Conservation (phyloP, 192 early-diverging fungal genomes). For the Coemansia sp. region DNA sequence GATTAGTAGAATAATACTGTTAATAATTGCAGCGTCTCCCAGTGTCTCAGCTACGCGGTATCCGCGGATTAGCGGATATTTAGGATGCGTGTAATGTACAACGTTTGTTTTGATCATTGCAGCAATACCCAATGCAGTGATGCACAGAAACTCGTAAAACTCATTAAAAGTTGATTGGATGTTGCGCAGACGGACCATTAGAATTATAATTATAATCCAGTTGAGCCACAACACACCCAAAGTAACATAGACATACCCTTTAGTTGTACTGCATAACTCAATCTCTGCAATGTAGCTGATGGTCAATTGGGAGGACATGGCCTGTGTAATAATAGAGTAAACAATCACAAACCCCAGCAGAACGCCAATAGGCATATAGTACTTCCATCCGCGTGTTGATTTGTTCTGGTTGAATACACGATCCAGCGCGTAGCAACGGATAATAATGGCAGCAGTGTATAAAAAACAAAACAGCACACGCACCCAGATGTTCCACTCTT, state of each 20-base stretch:
- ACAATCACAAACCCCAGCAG: neutral
- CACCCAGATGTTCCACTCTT: no score
- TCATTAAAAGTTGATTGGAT: conserved; percentile 29
- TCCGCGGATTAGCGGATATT: conserved; percentile 4
- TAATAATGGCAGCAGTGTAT: conserved; percentile 4
- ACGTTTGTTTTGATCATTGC: conserved; percentile 23
- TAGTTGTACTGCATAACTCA: conserved; percentile 15
- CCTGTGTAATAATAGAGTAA: conserved; percentile 9
- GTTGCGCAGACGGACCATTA: conserved; percentile 21
- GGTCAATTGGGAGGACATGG: neutral
- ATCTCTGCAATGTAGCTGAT: conserved; percentile 9
- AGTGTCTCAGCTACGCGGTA: conserved; percentile 16
- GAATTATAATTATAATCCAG: conserved; percentile 15
- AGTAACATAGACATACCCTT: conserved; percentile 11
- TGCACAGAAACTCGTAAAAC: conserved; percentile 18
- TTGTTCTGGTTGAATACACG: conserved; percentile 25
- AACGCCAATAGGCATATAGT: conserved; percentile 8
- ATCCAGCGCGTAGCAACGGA: conserved; percentile 7
- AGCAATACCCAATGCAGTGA: conserved; percentile 13
- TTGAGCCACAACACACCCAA: conserved; percentile 22
- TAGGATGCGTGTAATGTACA: conserved; percentile 9
- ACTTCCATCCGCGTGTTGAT: conserved; percentile 9
- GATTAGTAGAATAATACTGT: conserved; percentile 18
- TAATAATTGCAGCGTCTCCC: conserved; percentile 13
- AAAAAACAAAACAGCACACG: conserved; percentile 16